A percentile compares a stretch with the other conserved stretches of the same genome.
These are phyloP conservation scores for Dendrobium officinale DNA, from an alignment of 106 monocot species.

Conservation along the genomic window DNA sequence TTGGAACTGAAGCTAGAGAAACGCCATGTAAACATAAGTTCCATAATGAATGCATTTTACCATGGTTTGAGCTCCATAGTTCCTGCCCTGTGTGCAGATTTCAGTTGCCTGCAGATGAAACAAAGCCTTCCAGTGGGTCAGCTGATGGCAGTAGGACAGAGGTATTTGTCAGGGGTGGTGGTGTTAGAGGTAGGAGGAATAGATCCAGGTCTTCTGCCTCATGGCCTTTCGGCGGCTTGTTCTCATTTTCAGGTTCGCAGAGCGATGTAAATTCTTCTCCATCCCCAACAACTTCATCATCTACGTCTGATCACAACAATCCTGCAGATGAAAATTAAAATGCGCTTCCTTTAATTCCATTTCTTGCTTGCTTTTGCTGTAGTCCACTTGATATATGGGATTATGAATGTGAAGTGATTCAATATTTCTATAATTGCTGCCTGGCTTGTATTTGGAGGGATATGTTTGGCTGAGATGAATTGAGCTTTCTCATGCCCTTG, in stretches of 20 bases:
- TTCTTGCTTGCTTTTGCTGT: too few species aligned
- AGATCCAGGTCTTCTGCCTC: slow-evolving; percentile 12
- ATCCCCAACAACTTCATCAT: neutral
- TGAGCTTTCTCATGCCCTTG: neutral
- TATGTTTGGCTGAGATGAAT: neutral
- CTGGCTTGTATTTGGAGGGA: too few species aligned
- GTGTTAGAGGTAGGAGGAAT: slow-evolving; percentile 1
- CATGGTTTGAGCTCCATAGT: slow-evolving; percentile 50
- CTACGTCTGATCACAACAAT: neutral
- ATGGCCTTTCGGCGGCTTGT: slow-evolving; percentile 26
- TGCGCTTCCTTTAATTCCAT: too few species aligned
- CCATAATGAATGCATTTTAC: slow-evolving; percentile 36
- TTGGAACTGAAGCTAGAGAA: slow-evolving; percentile 33
- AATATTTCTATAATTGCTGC: too few species aligned
- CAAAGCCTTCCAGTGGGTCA: slow-evolving; percentile 7
- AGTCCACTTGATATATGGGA: too few species aligned
- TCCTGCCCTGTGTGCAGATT: slow-evolving; percentile 52
- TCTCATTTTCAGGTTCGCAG: slow-evolving; percentile 13
- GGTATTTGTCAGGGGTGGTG: neutral
- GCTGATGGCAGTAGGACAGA: neutral
- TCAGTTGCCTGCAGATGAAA: slow-evolving; percentile 34
- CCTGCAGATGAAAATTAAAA: neutral
- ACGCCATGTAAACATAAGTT: slow-evolving; percentile 50
- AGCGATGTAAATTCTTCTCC: neutral
- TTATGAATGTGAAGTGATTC: too few species aligned